Evolutionary conservation across 73 alveolate species (phyloP).

Genomic region (Symbiodinium natans): DNA sequence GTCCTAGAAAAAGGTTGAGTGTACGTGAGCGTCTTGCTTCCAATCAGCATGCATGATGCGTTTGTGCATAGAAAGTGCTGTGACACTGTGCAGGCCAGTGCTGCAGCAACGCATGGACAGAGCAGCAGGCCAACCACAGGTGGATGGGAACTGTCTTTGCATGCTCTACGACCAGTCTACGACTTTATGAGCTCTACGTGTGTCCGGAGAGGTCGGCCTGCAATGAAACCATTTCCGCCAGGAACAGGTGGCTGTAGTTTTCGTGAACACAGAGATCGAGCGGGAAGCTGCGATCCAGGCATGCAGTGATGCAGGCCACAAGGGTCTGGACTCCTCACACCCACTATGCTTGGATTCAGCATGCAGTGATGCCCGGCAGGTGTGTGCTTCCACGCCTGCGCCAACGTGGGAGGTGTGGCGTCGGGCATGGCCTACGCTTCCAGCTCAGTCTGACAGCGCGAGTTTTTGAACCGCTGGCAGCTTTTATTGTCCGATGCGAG

Average conservation of each 20-base stretch:
- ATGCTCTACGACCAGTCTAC: too few relatives aligned
- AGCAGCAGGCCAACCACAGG: too few relatives aligned
- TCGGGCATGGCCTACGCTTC: constrained; percentile 52
- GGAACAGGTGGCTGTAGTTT: constrained; percentile 28
- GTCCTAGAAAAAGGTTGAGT: neutral
- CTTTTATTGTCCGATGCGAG: neutral
- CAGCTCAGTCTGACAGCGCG: neutral
- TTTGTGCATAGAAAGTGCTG: neutral
- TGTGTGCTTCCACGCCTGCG: neutral
- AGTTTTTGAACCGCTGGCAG: neutral
- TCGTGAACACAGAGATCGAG: too few relatives aligned
- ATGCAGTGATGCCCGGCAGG: neutral
- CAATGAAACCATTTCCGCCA: too few relatives aligned
- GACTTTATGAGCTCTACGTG: too few relatives aligned
- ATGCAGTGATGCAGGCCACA: neutral
- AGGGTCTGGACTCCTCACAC: neutral
- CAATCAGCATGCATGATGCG: neutral
- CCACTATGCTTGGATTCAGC: neutral
- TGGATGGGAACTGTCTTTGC: too few relatives aligned
- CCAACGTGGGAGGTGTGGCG: constrained; percentile 34
- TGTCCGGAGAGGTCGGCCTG: too few relatives aligned
- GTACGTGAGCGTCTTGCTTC: neutral
- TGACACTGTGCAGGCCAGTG: neutral
- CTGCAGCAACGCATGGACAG: neutral
- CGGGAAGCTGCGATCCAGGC: neutral